Evolutionary conservation across 805 yeast species (phyloP), one percentile per base, ranked within the genome.

Genomic region (Yarrowia sp.): DNA sequence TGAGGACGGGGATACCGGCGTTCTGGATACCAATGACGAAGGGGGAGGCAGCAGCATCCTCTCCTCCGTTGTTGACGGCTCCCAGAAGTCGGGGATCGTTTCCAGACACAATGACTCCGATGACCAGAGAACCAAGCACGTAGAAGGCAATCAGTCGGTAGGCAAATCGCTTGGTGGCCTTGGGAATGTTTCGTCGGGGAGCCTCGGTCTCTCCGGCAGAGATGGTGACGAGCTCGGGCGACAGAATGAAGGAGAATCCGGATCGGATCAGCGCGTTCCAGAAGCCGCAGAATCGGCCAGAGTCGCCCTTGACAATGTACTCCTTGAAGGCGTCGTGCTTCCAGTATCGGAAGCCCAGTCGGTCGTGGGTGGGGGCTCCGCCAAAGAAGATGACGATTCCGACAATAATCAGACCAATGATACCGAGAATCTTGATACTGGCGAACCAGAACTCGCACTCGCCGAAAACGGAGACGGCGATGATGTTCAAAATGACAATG

Each of bases 131-230:
- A 1, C 91, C 83, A 18, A 88, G 67, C 53, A 88, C 73, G 72
- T 88, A 89, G 66, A 88, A 81, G 4, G 86, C 72, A 14, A 87
- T 68, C 55, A 89, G 81, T 67, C 92, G 78, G 80, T 88, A 86
- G 69, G 87, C 87, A 5, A 88, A 89, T 67, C 88, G 78, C 65
- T 79, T 83, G 4, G 92, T 87, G 1, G 94, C 93, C 29, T 84
- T 80, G 6, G 96, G 96, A 25, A 89, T 78, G 0, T 92, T 85
- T 64, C 80, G 82, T 65, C 94, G 77, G 6, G 96, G 96, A 63
- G 87, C 84, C 63, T 84, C 80, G 16, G 93, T 87, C 72, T 89
- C 96, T 73, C 92, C 88, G 2, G 93, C 90, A 1, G 94, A 92
- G 63, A 89, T 84, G 64, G 89, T 83, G n/a, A 90, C 90, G 72